These are phyloP conservation scores for Hygrophorus russula DNA, from an alignment of 768 basidiomycete species.

Conservation along the genomic window DNA sequence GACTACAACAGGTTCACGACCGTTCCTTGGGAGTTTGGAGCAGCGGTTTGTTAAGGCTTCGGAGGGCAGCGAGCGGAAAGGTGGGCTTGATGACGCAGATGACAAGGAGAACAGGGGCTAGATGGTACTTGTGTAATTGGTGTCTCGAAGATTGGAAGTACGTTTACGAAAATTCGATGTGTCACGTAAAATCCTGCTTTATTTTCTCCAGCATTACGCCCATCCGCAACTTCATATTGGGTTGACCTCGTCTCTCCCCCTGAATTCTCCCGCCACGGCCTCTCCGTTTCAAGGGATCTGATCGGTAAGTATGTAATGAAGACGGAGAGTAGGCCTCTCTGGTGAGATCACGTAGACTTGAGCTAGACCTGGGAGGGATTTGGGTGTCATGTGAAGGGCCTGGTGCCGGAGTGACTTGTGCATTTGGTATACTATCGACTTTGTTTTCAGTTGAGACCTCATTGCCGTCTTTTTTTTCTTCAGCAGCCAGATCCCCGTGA, in stretches of 20 bases:
- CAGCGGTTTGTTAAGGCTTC: constrained; percentile 49
- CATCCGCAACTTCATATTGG: constrained; percentile 81
- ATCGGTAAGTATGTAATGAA: constrained; percentile 47
- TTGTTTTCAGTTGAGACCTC: constrained; percentile 6
- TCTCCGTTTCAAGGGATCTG: constrained; percentile 26
- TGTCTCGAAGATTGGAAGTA: constrained; percentile 1
- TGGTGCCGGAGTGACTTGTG: no score
- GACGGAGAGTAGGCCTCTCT: constrained; percentile 50
- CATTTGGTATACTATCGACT: no score
- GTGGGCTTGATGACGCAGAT: constrained; percentile 17
- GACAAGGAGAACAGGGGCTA: constrained; percentile 20
- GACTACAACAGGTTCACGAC: constrained; percentile 37
- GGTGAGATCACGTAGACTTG: constrained; percentile 48
- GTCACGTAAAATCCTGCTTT: constrained; percentile 40
- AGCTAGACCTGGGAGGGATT: constrained; percentile 7
- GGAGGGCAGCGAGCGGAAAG: background rate
- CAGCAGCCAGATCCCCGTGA: constrained; percentile 12
- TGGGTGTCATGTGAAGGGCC: no score
- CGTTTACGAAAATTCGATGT: background rate
- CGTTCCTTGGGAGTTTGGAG: constrained; percentile 47
- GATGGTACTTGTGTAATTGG: background rate
- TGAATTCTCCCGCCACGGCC: constrained; percentile 7
- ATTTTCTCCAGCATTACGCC: constrained; percentile 79
- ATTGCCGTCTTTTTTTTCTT: background rate
- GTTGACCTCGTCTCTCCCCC: constrained; percentile 31